These are phyloP conservation scores for Colletotrichum brevisporum DNA, from an alignment of 2,329 filamentous ascomycete genomes.

Conservation along the genomic window DNA sequence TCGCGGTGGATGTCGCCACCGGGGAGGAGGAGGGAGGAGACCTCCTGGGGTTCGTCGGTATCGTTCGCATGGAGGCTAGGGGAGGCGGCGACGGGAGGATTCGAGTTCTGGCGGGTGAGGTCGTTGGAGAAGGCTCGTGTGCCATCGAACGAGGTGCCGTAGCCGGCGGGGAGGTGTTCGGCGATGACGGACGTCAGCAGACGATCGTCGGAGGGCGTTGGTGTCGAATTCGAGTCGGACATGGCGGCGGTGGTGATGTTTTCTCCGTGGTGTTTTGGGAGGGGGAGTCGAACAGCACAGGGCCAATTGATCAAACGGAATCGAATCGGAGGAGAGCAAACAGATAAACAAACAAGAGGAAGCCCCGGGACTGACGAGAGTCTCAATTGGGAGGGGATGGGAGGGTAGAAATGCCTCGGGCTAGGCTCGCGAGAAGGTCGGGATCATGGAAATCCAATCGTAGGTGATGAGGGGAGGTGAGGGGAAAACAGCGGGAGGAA, in stretches of 20 bases:
- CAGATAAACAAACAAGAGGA: background rate
- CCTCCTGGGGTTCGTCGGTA: slow-evolving; percentile 50
- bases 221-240: slow-evolving; percentile 36
- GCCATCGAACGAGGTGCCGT: slow-evolving; percentile 42
- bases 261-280: background rate
- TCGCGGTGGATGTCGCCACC: slow-evolving; percentile 86
- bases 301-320: background rate
- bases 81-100: background rate
- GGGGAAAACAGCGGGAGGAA: background rate
- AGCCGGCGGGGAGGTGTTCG: slow-evolving; percentile 40
- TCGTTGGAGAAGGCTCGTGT: slow-evolving; percentile 34
- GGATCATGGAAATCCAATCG: background rate
- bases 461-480: slow-evolving; percentile 5
- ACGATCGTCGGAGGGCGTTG: slow-evolving; percentile 32
- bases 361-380: slow-evolving; percentile 1
- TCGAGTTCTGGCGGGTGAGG: slow-evolving; percentile 29
- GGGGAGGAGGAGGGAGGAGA: slow-evolving; percentile 79
- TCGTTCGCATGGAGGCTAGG: slow-evolving; percentile 43
- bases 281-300: background rate
- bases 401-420: background rate
- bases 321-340: background rate
- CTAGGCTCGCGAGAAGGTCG: background rate
- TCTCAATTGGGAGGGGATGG: slow-evolving; percentile 11
- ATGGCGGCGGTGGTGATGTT: slow-evolving; percentile 4
- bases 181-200: slow-evolving; percentile 37